A percentile compares a stretch with the other conserved stretches of the same genome.
phyloP scores from a whole-genome alignment of 2,329 filamentous ascomycete species.

The Leptographium flavum region DNA sequence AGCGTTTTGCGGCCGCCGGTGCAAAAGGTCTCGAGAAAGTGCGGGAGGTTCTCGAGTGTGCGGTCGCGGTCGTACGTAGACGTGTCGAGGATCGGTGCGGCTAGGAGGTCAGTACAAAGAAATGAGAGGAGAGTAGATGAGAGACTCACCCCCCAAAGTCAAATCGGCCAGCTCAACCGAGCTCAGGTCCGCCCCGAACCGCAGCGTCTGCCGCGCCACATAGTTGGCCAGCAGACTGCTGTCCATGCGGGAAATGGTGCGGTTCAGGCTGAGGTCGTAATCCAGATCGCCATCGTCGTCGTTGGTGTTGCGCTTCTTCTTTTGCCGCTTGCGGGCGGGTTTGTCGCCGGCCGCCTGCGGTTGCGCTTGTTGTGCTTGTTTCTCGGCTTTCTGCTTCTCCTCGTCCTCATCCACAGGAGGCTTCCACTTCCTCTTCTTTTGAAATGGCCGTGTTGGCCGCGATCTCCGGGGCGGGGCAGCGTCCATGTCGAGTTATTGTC shows the following conservation, averaged over 20 bases:
- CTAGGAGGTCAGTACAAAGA: not conserved
- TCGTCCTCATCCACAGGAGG: not conserved
- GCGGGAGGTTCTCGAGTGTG: constrained; percentile 57
- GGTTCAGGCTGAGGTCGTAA: constrained; percentile 62
- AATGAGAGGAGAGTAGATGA: not conserved
- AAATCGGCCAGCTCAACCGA: constrained; percentile 73
- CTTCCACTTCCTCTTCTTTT: not conserved
- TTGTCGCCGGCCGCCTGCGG: not conserved
- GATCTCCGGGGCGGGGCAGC: not conserved
- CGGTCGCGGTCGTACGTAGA: constrained; percentile 51
- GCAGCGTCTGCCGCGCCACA: constrained; percentile 61
- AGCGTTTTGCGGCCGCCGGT: constrained; percentile 30
- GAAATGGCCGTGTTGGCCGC: not conserved
- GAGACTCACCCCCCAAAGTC: constrained; percentile 53
- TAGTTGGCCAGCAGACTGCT: constrained; percentile 72
- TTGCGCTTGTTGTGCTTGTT: too few species aligned
- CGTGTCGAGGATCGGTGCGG: constrained; percentile 56
- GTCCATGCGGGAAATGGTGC: constrained; percentile 70
- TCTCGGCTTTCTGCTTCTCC: not conserved
- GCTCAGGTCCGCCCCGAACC: constrained; percentile 70
- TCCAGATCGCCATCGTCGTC: constrained; percentile 39
- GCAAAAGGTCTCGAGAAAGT: constrained; percentile 58
- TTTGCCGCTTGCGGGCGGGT: constrained; percentile 2
- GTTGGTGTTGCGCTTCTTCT: constrained; percentile 4
- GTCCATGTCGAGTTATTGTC: not conserved